Evolutionary conservation across 2,329 filamentous ascomycete species (phyloP), one percentile per base, ranked within the genome.

Genomic region (Penicillium sp.): DNA sequence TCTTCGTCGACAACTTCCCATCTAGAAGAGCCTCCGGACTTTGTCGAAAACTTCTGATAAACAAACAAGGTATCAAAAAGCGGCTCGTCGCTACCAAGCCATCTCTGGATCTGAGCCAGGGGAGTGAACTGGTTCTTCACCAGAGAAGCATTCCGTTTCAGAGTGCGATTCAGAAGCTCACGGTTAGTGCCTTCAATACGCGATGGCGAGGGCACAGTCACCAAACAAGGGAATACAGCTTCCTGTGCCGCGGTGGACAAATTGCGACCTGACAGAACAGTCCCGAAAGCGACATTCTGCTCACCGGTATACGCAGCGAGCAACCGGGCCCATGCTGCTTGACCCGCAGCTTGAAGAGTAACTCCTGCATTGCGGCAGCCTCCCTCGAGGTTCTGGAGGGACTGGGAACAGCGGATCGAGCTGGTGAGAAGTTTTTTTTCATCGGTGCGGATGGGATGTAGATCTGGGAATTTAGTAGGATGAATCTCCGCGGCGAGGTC

Each of bases 61-160:
- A 91, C 89, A 60, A 97, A 86, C 1, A 97, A 81, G 0, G 92
- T 94, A 69, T 97, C 92, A 66, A 97, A 96, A 0, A 95, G 80
- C 0, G 83, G 79, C 6, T 85, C 82, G 25, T 88, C 85, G 0
- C 88, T 79, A 59, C 85, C 82, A 0, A 91, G 81, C 83, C 88
- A 89, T 52, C 84, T 86, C 67, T 96, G 91, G 10, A 96, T 88
- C 34, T 86, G 84, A 3, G 83, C 81, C 6, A 96, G 79, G 0
- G 91, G 86, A 0, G 86, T 86, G 66, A 89, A 88, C 63, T 95
- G 91, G 68, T 92, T 81, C 59, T 86, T 87, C 50, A 89, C 84
- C 0, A 92, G 76, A 4, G 80, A 76, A 0, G 84, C 81, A 68
- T 90, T 93, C 50, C 85, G 85, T 0, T 79, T 74, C 80, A 92